Evolutionary conservation across 352 stramenopile genomes (phyloP).

Genomic region (Pythium volutum): DNA sequence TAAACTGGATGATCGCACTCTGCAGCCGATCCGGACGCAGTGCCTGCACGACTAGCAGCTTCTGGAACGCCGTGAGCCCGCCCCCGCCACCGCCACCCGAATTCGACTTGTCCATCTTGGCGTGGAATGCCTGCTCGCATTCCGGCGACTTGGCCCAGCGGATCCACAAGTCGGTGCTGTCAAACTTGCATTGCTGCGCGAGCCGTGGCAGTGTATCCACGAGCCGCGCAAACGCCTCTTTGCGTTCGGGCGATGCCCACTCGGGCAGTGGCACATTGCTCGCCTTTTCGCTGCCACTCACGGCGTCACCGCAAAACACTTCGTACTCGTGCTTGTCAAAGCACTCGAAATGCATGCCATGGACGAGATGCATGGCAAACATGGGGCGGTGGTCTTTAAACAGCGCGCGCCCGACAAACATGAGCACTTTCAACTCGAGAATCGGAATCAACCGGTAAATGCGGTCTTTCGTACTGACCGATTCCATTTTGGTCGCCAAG

Average conservation of each 20-base stretch:
- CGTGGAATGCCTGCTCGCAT: slow-evolving; percentile 90
- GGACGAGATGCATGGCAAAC: slow-evolving; percentile 93
- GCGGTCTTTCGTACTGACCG: slow-evolving; percentile 65
- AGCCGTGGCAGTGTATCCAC: slow-evolving; percentile 70
- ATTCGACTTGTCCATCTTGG: slow-evolving; percentile 70
- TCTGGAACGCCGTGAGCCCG: slow-evolving; percentile 88
- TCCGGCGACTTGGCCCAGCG: slow-evolving; percentile 87
- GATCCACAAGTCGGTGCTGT: slow-evolving; percentile 84
- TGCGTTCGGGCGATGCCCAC: slow-evolving; percentile 83
- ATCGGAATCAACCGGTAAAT: slow-evolving; percentile 84
- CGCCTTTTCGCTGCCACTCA: slow-evolving; percentile 36
- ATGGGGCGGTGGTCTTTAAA: slow-evolving; percentile 94
- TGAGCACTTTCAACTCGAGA: slow-evolving; percentile 88
- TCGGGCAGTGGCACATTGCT: slow-evolving; percentile 40
- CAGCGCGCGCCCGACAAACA: slow-evolving; percentile 89
- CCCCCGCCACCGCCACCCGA: too few relatives aligned
- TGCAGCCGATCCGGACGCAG: slow-evolving; percentile 89
- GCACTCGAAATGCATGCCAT: slow-evolving; percentile 89
- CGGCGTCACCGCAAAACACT: slow-evolving; percentile 88
- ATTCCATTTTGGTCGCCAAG: slow-evolving; percentile 81
- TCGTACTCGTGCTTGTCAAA: slow-evolving; percentile 94
- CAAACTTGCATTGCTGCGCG: slow-evolving; percentile 74
- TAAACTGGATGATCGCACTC: slow-evolving; percentile 89
- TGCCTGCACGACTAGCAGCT: slow-evolving; percentile 90
- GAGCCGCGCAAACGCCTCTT: slow-evolving; percentile 79